These are phyloP conservation scores for Geoglossum cookeanum DNA, from an alignment of 2,329 filamentous ascomycete genomes.

Conservation along the genomic window DNA sequence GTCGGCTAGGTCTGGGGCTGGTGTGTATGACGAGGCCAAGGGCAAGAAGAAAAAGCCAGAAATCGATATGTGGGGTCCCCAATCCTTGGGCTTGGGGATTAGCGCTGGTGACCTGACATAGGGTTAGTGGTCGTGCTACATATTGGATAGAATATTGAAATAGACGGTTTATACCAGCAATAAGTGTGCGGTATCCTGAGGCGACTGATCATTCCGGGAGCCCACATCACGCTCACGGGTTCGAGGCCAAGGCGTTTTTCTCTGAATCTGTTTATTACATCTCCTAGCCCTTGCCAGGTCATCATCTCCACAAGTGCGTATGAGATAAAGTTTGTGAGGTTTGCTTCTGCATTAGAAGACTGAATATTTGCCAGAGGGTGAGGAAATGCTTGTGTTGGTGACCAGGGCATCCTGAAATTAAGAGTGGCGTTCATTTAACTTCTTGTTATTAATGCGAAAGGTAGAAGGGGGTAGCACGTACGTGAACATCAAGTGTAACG, in stretches of 20 bases:
- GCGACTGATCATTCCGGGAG: constrained; percentile 57
- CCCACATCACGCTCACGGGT: constrained; percentile 61
- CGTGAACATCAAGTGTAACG: constrained; percentile 77
- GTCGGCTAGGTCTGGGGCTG: constrained; percentile 41
- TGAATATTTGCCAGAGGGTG: constrained; percentile 74
- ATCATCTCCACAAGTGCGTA: constrained; percentile 79
- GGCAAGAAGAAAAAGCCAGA: constrained; percentile 63
- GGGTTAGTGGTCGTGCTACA: constrained; percentile 1
- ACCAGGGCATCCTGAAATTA: constrained; percentile 58
- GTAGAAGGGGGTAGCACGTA: constrained; percentile 23
- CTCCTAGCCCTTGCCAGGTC: constrained; percentile 82
- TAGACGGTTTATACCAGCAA: constrained; percentile 41
- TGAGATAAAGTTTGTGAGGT: constrained; percentile 64
- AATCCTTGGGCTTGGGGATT: constrained; percentile 63
- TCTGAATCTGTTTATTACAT: constrained; percentile 77
- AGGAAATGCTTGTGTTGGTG: constrained; percentile 65
- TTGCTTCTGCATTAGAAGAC: constrained; percentile 52
- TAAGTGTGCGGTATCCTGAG: constrained; percentile 74
- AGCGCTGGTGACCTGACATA: constrained; percentile 43
- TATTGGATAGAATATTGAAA: not conserved
- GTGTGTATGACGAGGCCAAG: constrained; percentile 44
- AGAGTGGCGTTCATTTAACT: not conserved
- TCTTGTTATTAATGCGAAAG: not conserved
- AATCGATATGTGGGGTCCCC: constrained; percentile 51
- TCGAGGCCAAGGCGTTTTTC: constrained; percentile 57